Evolutionary conservation across 352 stramenopile species (phyloP), one percentile per base, ranked within the genome.

Genomic region (Phytopythium oedochilum): DNA sequence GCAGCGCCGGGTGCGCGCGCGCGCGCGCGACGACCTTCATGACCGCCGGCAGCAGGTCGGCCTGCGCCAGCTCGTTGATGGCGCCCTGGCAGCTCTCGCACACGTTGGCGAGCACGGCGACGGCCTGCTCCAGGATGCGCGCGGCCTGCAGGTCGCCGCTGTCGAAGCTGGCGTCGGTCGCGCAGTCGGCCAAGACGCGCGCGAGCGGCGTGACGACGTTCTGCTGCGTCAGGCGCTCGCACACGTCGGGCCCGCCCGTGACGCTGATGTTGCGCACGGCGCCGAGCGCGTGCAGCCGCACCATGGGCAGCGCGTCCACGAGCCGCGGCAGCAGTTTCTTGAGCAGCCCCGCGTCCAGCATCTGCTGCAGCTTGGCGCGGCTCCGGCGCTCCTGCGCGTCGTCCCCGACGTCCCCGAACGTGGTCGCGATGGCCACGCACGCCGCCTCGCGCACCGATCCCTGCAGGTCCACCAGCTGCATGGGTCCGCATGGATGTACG

Each of bases 251-350:
- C 35, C 86, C 86, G 45, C 86, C 86, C 0, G 84, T 89, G n/a
- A 93, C 80, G 57, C 82, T 94, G 49, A 96, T 91, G 64, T 96
- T 96, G 60, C 84, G 83, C 50, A 94, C 67, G 15, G 86, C 86
- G 22, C 86, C 86, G 9, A 96, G 62, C 9, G 83, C 83, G 59
- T 93, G 78, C 36, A 94, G 77, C 8, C 86, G 80, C 59, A 96
- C 84, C 78, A 93, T 92, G 26, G 81, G 83, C 52, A 91, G 69
- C 45, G 83, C 78, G 59, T 96, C 86, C 44, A 89, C 83, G 39
- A 94, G 70, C n/a, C 86, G 75, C 57, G 83, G 86, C 42, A 96
- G 79, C 43, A 96, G 78, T 61, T 93, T 93, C 50, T 73, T 71
- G 2, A 93, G 61, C n/a, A 96, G 65, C 0, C 86, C 86, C 26